Percentiles rank a stretch among this genome's conserved stretches.
phyloP scores from a whole-genome alignment of 257 asterid genomes.

The Leptodermis oblonga region DNA sequence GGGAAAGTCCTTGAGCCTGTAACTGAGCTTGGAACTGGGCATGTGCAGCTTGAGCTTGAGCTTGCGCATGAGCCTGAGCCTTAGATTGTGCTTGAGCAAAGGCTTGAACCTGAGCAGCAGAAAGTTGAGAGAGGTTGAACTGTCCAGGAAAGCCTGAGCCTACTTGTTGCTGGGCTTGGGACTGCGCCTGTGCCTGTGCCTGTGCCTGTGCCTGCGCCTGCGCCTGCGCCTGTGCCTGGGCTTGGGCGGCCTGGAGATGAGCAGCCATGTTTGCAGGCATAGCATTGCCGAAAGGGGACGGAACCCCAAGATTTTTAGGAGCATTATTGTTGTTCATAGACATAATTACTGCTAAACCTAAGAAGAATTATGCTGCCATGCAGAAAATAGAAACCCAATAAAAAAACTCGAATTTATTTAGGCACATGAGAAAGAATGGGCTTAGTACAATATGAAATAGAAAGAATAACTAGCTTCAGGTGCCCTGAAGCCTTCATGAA shows the following conservation, averaged over 20 bases:
- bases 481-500: neutral
- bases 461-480: neutral
- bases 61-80: constrained; percentile 47
- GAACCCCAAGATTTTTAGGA: constrained; percentile 66
- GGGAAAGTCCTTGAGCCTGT: constrained; percentile 84
- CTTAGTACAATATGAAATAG: neutral
- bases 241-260: constrained; percentile 29
- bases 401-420: neutral
- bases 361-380: neutral
- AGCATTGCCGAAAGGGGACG: constrained; percentile 80
- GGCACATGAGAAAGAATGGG: neutral
- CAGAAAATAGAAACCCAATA: neutral
- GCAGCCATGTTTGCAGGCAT: constrained; percentile 46
- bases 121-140: constrained; percentile 61
- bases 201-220: constrained; percentile 1
- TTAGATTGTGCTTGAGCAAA: constrained; percentile 72
- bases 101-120: constrained; percentile 85
- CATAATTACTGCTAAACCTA: constrained; percentile 35
- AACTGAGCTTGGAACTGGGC: constrained; percentile 74
- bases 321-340: constrained; percentile 75
- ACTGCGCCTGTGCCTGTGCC: constrained; percentile 11
- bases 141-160: constrained; percentile 69
- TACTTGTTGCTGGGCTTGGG: constrained; percentile 54
- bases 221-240: neutral
- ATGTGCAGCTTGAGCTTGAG: constrained; percentile 54